A percentile compares a stretch with the other conserved stretches of the same genome.
These are phyloP conservation scores for Ophiocordyceps robertsii DNA, from an alignment of 2,329 filamentous ascomycete genomes.

Conservation along the genomic window DNA sequence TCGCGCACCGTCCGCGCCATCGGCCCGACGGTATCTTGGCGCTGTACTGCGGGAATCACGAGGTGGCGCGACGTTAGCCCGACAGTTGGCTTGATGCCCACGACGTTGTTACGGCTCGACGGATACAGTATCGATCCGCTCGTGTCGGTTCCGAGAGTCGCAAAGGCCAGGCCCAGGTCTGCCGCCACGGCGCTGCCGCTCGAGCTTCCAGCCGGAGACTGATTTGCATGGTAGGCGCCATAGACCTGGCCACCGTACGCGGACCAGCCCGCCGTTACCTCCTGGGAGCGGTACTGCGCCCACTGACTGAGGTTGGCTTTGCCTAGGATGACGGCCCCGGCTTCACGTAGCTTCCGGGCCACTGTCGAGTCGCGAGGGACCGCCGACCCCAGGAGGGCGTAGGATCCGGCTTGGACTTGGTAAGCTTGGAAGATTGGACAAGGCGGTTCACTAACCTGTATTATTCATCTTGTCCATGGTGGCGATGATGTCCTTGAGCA, in stretches of 20 bases:
- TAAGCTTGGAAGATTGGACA: too few relatives aligned
- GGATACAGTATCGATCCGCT: constrained; percentile 22
- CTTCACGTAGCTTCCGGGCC: constrained; percentile 41
- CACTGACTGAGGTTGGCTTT: constrained; percentile 52
- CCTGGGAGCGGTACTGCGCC: constrained; percentile 42
- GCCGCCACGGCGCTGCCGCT: constrained; percentile 47
- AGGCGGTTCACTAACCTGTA: too few relatives aligned
- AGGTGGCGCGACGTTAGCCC: too few relatives aligned
- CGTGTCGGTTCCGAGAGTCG: constrained; percentile 43
- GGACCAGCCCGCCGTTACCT: too few relatives aligned
- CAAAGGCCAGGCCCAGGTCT: constrained; percentile 45
- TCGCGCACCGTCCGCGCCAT: constrained; percentile 51
- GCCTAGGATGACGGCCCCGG: constrained; percentile 48
- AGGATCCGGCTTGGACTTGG: constrained; percentile 36
- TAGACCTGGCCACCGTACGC: constrained; percentile 47
- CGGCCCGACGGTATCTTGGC: constrained; percentile 50
- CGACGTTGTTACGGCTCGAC: too few relatives aligned
- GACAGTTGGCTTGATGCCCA: too few relatives aligned
- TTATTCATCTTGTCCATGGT: too few relatives aligned
- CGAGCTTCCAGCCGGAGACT: constrained; percentile 48
- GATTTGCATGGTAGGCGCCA: constrained; percentile 44
- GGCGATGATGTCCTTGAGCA: too few relatives aligned
- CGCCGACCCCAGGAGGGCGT: constrained; percentile 40
- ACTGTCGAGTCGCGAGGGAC: constrained; percentile 43
- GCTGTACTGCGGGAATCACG: constrained; percentile 47